Evolutionary conservation across 352 stramenopile species (phyloP), one percentile per base, ranked within the genome.

Genomic region (Globisporangium nagaii): DNA sequence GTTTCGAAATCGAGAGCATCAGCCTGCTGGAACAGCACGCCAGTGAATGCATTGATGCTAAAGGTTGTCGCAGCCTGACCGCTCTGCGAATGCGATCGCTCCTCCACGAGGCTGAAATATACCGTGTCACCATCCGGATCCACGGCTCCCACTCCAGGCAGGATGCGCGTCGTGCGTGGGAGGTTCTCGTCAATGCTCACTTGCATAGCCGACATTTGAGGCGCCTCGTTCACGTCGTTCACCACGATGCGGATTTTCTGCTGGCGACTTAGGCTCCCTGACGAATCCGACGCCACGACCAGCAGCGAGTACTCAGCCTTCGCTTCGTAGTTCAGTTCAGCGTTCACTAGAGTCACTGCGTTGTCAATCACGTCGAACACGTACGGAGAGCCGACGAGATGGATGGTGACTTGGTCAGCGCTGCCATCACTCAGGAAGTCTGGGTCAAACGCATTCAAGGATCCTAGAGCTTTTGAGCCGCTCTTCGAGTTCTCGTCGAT

Each of bases 1-100:
- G 19, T 28, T 41, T 86, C 75, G 25, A 58, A 84, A 48, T 86
- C 65, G 22, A 86, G 40, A 8, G 22, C 39, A 2, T 55, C 49
- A 3, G 44, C 39, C 32, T 63, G 35, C 40, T 77, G 65, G 36
- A 66, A 79, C 8, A 86, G 20, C 25, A 77, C 15, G 1, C 75
- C 75, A 30, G 54, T 77, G 0, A 64, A 43, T 11, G 36, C 24
- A 43, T 81, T 69, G 49, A 86, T 69, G 3, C 34, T 66, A 60
- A 86, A 86, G 20, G 62, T 66, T 2, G 31, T 63, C 12, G 71
- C 53, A 36, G 55, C 51, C 3, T 34, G 27, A 25, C 15, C 25
- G 8, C 11, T 28, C 4, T 25, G 32, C 1, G 47, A 9, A 0
- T 5, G 4, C 0, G 56, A 62, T 4, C 30, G 48, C 42, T 76